Evolutionary conservation across 139 green algal species (phyloP), one percentile per base, ranked within the genome.

Genomic region (Chloropicon primus): DNA sequence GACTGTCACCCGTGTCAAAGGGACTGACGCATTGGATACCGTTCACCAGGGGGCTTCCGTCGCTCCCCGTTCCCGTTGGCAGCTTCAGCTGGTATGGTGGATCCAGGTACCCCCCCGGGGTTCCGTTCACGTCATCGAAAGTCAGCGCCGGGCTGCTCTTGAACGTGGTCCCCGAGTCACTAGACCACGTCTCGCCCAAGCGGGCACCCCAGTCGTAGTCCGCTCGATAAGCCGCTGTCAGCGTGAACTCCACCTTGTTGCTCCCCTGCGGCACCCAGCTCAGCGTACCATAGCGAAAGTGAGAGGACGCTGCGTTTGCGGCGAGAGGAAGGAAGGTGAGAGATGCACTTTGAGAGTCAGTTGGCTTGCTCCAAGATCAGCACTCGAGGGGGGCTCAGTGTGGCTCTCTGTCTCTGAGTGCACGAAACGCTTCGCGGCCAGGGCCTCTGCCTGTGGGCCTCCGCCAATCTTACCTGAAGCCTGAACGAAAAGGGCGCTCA

Each of bases 221-320:
- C 71, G 62, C 62, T 17, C 77, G 54, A 71, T 71, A 81, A 22
- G 77, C 77, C 2, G 76, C 22, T 5, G 26, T 23, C 23, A 81
- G 24, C 23, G 21, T 77, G 25, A 81, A 81, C 71, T 76, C 71
- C 23, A 81, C 71, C 24, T 62, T 23, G 5, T 26, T 25, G 21
- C n/a, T 77, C 5, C 24, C 3, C 24, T 21, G 17, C 1, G 76
- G 76, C 27, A 24, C 54, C 77, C 77, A 81, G 10, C 62, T 77
- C 17, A 81, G 27, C 5, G 77, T 76, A 3, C 77, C 77, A 71
- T 81, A 81, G 2, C 77, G 54, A 72, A 81, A 81, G 24, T 81
- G 77, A 2, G 77, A 77, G n/a, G 76, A 54, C 73, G 27, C 73
- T 24, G 24, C 71, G 71, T 74, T 10, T 3, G 26, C 71, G 71